Evolutionary conservation across 352 stramenopile genomes (phyloP).

Genomic region (Phytopythium boreale): DNA sequence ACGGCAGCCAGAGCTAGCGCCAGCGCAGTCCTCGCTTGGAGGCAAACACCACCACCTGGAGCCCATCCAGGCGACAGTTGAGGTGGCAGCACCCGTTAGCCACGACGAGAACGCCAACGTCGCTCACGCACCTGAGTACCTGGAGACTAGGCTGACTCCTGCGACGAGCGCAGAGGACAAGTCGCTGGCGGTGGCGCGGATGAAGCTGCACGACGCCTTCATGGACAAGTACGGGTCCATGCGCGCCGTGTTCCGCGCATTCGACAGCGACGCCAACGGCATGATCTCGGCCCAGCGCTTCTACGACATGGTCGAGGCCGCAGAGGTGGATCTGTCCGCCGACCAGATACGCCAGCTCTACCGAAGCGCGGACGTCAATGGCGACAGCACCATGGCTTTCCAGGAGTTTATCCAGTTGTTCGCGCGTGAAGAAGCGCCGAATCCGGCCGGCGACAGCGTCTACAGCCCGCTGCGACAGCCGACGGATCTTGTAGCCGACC

Average conservation of each 20-base stretch:
- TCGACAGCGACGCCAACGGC: slow-evolving; percentile 60
- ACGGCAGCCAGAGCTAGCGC: background rate
- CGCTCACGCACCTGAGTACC: background rate
- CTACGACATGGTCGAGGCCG: slow-evolving; percentile 65
- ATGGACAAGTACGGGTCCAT: slow-evolving; percentile 77
- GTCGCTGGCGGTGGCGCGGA: slow-evolving; percentile 33
- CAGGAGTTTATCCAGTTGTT: slow-evolving; percentile 79
- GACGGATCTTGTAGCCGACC: slow-evolving; percentile 24
- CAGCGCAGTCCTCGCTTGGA: background rate
- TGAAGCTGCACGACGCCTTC: slow-evolving; percentile 60
- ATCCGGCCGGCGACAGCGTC: slow-evolving; percentile 12
- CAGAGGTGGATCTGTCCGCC: slow-evolving; percentile 45
- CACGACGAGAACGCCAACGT: background rate
- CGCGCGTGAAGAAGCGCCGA: slow-evolving; percentile 16
- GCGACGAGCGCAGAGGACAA: slow-evolving; percentile 4
- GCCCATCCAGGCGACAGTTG: background rate
- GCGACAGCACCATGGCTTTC: slow-evolving; percentile 71
- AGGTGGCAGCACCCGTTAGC: too few species aligned
- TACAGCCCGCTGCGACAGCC: slow-evolving; percentile 31
- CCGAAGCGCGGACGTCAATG: slow-evolving; percentile 54
- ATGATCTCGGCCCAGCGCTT: slow-evolving; percentile 78
- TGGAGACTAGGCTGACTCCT: slow-evolving; percentile 1
- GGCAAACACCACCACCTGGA: background rate
- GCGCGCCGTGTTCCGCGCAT: slow-evolving; percentile 69
- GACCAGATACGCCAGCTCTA: slow-evolving; percentile 51